phyloP scores from a whole-genome alignment of 352 stramenopile genomes.

The Phytophthora pinifolia region DNA sequence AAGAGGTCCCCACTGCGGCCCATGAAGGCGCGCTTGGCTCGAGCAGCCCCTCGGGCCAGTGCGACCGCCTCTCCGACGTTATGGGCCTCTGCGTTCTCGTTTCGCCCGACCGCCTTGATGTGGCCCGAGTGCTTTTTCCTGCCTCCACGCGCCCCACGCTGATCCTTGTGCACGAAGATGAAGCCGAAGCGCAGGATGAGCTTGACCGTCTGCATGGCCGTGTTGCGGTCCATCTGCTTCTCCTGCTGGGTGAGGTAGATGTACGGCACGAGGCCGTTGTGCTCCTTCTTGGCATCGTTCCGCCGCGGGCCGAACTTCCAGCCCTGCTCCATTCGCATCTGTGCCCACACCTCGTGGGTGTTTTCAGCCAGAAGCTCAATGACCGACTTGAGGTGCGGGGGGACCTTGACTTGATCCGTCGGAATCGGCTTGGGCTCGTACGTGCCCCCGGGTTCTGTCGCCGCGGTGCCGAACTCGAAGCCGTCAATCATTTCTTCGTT shows the following conservation, averaged over 20 bases:
- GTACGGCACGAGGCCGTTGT: constrained; percentile 79
- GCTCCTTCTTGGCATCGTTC: constrained; percentile 66
- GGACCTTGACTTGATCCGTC: constrained; percentile 63
- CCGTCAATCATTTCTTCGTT: constrained; percentile 47
- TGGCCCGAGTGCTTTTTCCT: constrained; percentile 45
- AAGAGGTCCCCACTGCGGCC: constrained; percentile 23
- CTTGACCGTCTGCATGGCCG: constrained; percentile 81
- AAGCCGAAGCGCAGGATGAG: constrained; percentile 75
- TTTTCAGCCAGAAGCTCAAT: constrained; percentile 81
- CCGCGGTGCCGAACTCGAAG: constrained; percentile 56
- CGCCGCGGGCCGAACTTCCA: constrained; percentile 74
- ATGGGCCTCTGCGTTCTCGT: constrained; percentile 56
- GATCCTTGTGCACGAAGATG: constrained; percentile 64
- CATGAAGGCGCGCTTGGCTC: constrained; percentile 67
- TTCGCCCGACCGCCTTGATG: constrained; percentile 63
- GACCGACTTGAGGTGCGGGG: constrained; percentile 55
- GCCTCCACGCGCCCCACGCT: constrained; percentile 30
- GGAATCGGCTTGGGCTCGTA: constrained; percentile 67
- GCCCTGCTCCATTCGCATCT: constrained; percentile 79
- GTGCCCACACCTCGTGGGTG: constrained; percentile 81
- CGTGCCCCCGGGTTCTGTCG: constrained; percentile 47
- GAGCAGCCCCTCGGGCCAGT: constrained; percentile 41
- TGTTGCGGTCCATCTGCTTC: constrained; percentile 86
- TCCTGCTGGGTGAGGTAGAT: constrained; percentile 78
- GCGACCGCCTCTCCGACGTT: constrained; percentile 58